phyloP scores from a whole-genome alignment of 2,329 filamentous ascomycete genomes.

The Thermomyces lanuginosus region DNA sequence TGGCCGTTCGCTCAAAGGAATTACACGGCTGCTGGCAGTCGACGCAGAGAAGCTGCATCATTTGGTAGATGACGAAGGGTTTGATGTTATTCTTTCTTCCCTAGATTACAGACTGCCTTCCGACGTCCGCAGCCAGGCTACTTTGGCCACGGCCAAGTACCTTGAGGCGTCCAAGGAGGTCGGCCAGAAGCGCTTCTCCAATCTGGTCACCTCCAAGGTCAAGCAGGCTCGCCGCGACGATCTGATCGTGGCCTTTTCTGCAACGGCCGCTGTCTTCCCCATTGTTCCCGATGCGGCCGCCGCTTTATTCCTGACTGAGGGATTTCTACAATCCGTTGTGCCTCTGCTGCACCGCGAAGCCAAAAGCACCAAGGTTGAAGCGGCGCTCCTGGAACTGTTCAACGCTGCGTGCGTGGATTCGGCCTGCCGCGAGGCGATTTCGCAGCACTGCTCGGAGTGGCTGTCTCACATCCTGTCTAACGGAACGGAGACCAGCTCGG shows the following conservation, averaged over 20 bases:
- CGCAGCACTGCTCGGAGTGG: conserved; percentile 74
- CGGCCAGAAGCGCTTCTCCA: conserved; percentile 52
- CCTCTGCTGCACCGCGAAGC: conserved; percentile 62
- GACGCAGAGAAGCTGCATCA: conserved; percentile 34
- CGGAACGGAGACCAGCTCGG: conserved; percentile 39
- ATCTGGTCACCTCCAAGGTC: conserved; percentile 59
- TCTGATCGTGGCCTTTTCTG: conserved; percentile 80
- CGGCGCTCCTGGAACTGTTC: conserved; percentile 72
- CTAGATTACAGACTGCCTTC: conserved; percentile 68
- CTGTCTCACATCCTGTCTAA: conserved; percentile 68
- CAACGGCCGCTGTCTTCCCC: conserved; percentile 76
- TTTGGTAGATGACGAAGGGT: conserved; percentile 48
- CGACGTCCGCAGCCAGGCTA: conserved; percentile 62
- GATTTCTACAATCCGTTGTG: conserved; percentile 63
- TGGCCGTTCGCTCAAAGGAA: conserved; percentile 43
- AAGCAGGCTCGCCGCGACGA: conserved; percentile 67
- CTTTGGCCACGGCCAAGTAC: conserved; percentile 66
- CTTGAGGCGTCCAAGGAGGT: conserved; percentile 59
- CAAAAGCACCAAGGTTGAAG: conserved; percentile 74
- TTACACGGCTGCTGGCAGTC: conserved; percentile 42
- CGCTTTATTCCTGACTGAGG: conserved; percentile 70
- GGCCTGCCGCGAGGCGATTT: conserved; percentile 64
- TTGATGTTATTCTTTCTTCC: conserved; percentile 73
- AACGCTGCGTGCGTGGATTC: conserved; percentile 82
- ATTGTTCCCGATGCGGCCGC: conserved; percentile 61